These are phyloP conservation scores for Xanthoceras sorbifolium DNA, from an alignment of 345 rosid species.

Conservation along the genomic window DNA sequence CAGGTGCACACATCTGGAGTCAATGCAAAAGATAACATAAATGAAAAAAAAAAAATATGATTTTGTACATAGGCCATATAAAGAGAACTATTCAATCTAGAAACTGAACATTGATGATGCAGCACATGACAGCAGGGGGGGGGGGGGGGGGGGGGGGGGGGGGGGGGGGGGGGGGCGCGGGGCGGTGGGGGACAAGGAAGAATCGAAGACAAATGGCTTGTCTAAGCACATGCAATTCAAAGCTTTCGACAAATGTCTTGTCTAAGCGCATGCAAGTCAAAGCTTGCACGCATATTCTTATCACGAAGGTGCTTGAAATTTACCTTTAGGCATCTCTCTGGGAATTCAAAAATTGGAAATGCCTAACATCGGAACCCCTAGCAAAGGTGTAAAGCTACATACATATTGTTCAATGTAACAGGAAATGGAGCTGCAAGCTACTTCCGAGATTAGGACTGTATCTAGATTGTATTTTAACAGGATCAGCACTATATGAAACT, in stretches of 20 bases:
- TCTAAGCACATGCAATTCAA: neutral
- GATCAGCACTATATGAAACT: no score
- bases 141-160: no score
- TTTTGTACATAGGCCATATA: neutral
- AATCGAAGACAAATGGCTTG: neutral
- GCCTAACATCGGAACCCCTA: neutral
- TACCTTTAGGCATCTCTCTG: neutral
- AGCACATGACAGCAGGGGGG: neutral
- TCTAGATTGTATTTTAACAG: neutral
- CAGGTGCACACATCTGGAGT: constrained; percentile 12
- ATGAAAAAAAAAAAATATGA: neutral
- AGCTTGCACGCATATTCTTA: neutral
- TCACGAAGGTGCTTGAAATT: neutral
- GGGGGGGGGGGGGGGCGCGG: no score
- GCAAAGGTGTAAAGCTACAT: neutral
- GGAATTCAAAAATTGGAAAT: neutral
- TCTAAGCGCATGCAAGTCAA: neutral
- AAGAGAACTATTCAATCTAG: neutral
- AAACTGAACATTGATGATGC: neutral
- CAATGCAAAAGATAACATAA: neutral
- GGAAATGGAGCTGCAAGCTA: neutral
- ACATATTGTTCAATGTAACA: neutral
- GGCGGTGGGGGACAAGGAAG: neutral
- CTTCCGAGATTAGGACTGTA: neutral
- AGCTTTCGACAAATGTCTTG: neutral